Conservation (phyloP, 2,329 filamentous ascomycete species). For the Tothia fuscella region DNA sequence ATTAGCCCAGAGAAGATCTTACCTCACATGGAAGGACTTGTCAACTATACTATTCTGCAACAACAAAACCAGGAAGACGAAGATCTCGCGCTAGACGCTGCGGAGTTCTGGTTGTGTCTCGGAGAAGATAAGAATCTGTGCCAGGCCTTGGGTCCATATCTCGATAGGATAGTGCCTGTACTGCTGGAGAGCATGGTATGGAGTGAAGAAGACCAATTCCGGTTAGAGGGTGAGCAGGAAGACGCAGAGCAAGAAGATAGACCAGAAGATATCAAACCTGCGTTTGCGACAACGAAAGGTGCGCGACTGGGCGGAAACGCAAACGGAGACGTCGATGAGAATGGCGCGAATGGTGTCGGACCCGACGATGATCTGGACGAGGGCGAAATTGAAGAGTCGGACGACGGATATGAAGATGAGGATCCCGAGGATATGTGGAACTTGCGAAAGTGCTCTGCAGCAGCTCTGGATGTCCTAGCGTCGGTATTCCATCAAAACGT, state of each 20-base stretch:
- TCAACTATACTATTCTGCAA: slow-evolving; percentile 86
- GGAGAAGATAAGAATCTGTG: slow-evolving; percentile 78
- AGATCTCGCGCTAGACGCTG: slow-evolving; percentile 83
- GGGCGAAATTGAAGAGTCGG: slow-evolving; percentile 66
- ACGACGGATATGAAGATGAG: slow-evolving; percentile 55
- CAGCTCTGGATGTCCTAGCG: slow-evolving; percentile 86
- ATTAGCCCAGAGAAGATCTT: slow-evolving; percentile 80
- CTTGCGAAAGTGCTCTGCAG: slow-evolving; percentile 90
- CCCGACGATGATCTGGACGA: slow-evolving; percentile 68
- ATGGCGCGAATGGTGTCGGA: slow-evolving; percentile 32
- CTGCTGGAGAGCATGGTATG: slow-evolving; percentile 94
- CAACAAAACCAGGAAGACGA: slow-evolving; percentile 73
- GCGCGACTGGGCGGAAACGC: slow-evolving; percentile 45
- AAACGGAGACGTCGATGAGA: slow-evolving; percentile 27
- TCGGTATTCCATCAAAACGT: slow-evolving; percentile 79
- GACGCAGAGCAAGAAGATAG: slow-evolving; percentile 89
- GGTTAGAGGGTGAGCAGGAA: slow-evolving; percentile 65
- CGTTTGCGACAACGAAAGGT: slow-evolving; percentile 64
- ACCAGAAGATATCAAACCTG: slow-evolving; percentile 80
- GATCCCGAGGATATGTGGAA: slow-evolving; percentile 93
- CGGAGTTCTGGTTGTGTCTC: slow-evolving; percentile 93
- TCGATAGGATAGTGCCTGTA: slow-evolving; percentile 78
- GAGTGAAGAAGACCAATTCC: slow-evolving; percentile 79
- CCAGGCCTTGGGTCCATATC: slow-evolving; percentile 61
- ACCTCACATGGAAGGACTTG: slow-evolving; percentile 75